Evolutionary conservation across 2,329 filamentous ascomycete species (phyloP), one percentile per base, ranked within the genome.

Genomic region (Aspergillus costaricaensis): DNA sequence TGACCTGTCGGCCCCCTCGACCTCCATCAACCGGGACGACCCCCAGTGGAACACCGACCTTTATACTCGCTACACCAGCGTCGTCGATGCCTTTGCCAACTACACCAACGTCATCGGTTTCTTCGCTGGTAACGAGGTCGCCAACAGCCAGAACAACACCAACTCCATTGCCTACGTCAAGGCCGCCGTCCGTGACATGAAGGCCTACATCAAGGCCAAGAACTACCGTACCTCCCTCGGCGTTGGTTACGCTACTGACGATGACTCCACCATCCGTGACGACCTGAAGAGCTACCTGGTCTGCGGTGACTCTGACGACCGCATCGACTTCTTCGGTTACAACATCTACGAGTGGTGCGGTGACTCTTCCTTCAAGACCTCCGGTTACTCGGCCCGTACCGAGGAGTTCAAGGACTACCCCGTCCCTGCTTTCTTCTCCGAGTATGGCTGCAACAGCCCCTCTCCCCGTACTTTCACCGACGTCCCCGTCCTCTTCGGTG

Each of bases 321-420:
- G 90, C 62, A 96, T 98, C 67, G 95, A 99, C 80, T 98, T 96
- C 84, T 99, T 93, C 91, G 95, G 95, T 61, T 98, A 98, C 89
- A 99, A 99, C 85, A 96, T 98, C 81, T 99, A 99, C 85, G 96
- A 93, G 56, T 99, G 95, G 95, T 99, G 95, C 77, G 95, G 94
- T 68, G 78, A 93, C 69, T 96, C 91, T 73, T 86, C 82, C 71
- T 95, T 90, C 81, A 73, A 82, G 38, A 74, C 83, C 61, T 97
- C 95, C 3, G 91, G 92, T 57, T 99, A 93, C 80, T 83, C 89
- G 66, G 84, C 87, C 59, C 90, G 94, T 76, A 92, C 92, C 68
- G 78, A 91, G 67, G 94, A 97, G 80, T 99, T 97, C 82, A 77
- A 83, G 61, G 86, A 89, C 75, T 99, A 95, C 84, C 91, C 91